Evolutionary conservation across 176 grass and related monocot genomes (phyloP), one percentile per base, ranked within the genome.

Genomic region (Bonia amplexicaulis): DNA sequence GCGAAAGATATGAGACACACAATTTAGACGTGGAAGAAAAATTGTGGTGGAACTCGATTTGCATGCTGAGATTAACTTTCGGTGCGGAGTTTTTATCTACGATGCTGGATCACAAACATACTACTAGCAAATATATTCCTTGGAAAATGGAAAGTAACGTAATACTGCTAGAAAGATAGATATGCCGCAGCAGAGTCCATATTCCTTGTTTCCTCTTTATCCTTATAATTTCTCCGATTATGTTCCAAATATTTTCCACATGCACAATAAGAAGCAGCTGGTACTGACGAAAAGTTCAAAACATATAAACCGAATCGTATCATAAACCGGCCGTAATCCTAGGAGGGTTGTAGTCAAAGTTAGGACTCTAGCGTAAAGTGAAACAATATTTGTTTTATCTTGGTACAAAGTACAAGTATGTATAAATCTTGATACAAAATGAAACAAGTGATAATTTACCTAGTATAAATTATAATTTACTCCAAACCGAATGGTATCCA

Each of bases 61-160:
- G 39, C 76, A 8, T 51, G 20, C 14, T 20, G 37, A 46, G 14
- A 76, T n/a, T 7, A 29, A 2, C 58, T 73, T 80, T 80, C 67
- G 76, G 69, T n/a, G 85, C 42, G 3, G 12, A 53, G 5, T 27
- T 33, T 37, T 53, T 26, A n/a, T 35, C 59, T 39, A 33, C 22
- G 42, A 47, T 11, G 58, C 25, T 66, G 11, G 61, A 80, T 15
- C 9, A 16, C 8, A 73, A 52, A 17, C 26, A 73, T 73, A 4
- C 7, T 52, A 72, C 16, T 51, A 75, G 22, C 71, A 85, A 55
- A 85, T 77, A 85, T 78, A 73, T 73, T 59, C 63, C 49, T 25
- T 47, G 20, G 74, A n/a, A 59, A 76, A 37, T 40, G 12, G 49
- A 15, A 14, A 29, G 25, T 6, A 65, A 6, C 6, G 62, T 65